Evolutionary conservation across 805 yeast genomes (phyloP), one percentile per base, ranked within the genome.

Genomic region (Yarrowia sp.): DNA sequence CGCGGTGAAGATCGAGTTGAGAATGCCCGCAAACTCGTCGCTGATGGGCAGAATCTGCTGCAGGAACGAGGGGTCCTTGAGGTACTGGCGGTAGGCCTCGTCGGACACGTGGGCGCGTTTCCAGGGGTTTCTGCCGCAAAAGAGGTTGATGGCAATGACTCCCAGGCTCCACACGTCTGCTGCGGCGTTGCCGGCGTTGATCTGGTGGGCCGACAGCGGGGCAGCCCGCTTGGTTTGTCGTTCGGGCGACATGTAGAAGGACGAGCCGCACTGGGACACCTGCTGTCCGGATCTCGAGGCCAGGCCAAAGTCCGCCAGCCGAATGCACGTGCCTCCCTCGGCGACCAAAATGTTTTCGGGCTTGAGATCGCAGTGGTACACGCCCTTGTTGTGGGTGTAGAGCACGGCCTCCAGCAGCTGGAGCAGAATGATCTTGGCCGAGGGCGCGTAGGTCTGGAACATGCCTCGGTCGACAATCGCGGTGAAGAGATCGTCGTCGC

Each of bases 231-330:
- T 42, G 43, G 44, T 34, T 14, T 50, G 49, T 12, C 76, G 67
- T 76, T 92, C 97, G 9, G 97, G 97, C 0, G 97, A 90, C 97
- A 93, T 92, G 79, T 92, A 92, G 77, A 91, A 93, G 30, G 90
- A 84, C 9, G 94, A 88, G 0, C 97, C 98, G 68, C 96, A 85
- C 12, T 61, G 66, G 13, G 66, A 61, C 4, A 61, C 55, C 24
- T 46, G 55, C 12, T 58, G 64, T 71, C 96, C 92, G 4, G 85
- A 82, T 56, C 84, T 82, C 68, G 92, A 85, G 10, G 97, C 91
- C n/a, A 92, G 80, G 4, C 97, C 97, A 73, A 92, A 92, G 78
- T 92, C 98, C 43, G 94, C 92, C 68, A 87, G 79, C 58, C 82
- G 83, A 56, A 87, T 78, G 67, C 79, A 82, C 52, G 81, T 75